Evolutionary conservation across 2,329 filamentous ascomycete genomes (phyloP), one percentile per base, ranked within the genome.

Genomic region (Penicillium sp.): DNA sequence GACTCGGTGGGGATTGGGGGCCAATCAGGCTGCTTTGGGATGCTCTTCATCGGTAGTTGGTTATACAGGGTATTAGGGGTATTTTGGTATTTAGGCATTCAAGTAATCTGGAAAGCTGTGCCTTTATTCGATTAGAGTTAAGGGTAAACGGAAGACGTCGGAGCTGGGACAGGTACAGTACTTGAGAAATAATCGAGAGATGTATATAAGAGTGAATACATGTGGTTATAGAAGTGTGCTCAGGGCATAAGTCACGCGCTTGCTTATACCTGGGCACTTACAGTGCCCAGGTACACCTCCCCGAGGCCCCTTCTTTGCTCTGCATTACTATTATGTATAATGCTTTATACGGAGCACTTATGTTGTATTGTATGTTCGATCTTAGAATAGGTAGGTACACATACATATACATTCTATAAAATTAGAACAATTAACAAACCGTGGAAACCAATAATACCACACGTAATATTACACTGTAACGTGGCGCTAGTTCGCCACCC

Each of bases 21-120:
- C 64, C 64, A 66, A 67, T 66, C 62, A 67, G 47, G 49, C 48
- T 67, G 58, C 65, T 67, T 66, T 67, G 38, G 42, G 57, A 56
- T 65, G 62, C 56, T 64, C 45, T 64, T 61, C 50, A 45, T 45
- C 61, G 59, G 59, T 58, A 64, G 61, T 55, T 55, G 49, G 45
- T 55, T 55, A 36, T 49, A 55, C 38, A 38, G 13, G 36, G 55
- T 52, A 55, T 47, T 38, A 23, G 9, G 12, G 60, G 39, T 55
- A 42, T 21, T 49, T 17, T 1, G 5, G 31, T 39, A 33, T 33
- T 33, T 33, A 33, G 31, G 31, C 31, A 33, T 33, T 33, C 31
- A 48, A 17, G 4, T 44, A n/a, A 27, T 13, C 17, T 44, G 23
- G 42, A 44, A 44, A 44, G 5, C 17, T 27, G 23, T 27, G 39